phyloP scores from a whole-genome alignment of 768 basidiomycete genomes.

The Psilocybe cubensis region DNA sequence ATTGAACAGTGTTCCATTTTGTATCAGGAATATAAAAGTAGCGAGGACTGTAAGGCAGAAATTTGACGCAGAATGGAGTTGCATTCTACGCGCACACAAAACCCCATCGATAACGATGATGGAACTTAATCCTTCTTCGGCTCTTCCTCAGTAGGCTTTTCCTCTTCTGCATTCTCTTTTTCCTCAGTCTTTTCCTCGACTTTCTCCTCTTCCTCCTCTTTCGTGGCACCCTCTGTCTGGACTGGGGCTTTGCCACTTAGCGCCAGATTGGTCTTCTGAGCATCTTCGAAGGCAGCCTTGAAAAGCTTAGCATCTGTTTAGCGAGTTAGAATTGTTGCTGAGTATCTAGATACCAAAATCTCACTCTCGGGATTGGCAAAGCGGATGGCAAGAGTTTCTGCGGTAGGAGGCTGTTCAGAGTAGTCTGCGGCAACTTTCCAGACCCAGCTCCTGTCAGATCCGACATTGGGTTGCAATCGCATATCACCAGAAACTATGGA shows the following conservation, averaged over 20 bases:
- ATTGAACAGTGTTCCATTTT: not conserved
- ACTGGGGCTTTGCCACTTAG: slow-evolving; percentile 30
- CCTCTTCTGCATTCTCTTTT: slow-evolving; percentile 28
- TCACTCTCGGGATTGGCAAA: slow-evolving; percentile 96
- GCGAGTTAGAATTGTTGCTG: not conserved
- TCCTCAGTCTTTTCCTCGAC: slow-evolving; percentile 29
- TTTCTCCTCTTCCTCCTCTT: slow-evolving; percentile 34
- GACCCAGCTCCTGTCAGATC: slow-evolving; percentile 99
- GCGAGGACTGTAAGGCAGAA: not conserved
- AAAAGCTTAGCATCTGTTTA: slow-evolving; percentile 79
- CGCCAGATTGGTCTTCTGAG: slow-evolving; percentile 69
- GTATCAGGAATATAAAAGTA: not conserved
- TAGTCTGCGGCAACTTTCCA: slow-evolving; percentile 98
- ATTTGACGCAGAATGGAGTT: not conserved
- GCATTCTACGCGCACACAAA: not conserved
- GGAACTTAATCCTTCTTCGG: slow-evolving; percentile 37
- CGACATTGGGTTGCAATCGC: slow-evolving; percentile 96
- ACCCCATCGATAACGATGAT: not conserved
- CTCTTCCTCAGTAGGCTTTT: slow-evolving; percentile 22
- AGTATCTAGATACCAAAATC: slow-evolving; percentile 29
- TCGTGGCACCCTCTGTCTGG: slow-evolving; percentile 28
- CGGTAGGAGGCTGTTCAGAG: slow-evolving; percentile 84
- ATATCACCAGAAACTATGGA: slow-evolving; percentile 82
- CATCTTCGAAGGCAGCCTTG: slow-evolving; percentile 87
- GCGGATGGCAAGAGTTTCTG: slow-evolving; percentile 97